Percentiles rank a stretch among this genome's conserved stretches.
Conservation (phyloP, 164 flowering plant species). For the Annona squamosa region DNA sequence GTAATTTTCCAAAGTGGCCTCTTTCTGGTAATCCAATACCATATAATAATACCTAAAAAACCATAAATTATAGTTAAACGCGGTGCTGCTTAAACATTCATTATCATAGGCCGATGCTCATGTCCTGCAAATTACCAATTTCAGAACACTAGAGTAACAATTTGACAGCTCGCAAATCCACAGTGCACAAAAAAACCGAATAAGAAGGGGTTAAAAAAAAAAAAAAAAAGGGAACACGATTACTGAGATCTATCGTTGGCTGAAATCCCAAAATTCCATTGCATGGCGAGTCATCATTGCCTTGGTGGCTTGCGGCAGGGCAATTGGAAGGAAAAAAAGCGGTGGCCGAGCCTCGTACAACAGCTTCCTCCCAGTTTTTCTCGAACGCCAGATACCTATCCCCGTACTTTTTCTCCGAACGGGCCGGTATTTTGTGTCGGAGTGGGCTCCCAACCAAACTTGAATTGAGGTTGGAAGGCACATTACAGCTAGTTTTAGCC, state of each 20-base stretch:
- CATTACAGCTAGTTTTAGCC: slow-evolving; percentile 33
- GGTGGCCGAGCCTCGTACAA: slow-evolving; percentile 66
- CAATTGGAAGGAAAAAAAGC: slow-evolving; percentile 73
- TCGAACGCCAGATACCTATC: slow-evolving; percentile 10
- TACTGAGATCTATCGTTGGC: background rate
- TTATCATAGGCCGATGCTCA: too few species aligned
- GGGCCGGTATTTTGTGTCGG: slow-evolving; percentile 49
- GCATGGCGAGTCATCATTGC: slow-evolving; percentile 3
- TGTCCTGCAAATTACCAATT: too few species aligned
- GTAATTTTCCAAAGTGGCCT: too few species aligned
- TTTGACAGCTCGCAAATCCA: too few species aligned
- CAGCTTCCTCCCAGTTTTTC: slow-evolving; percentile 42
- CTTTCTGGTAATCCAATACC: too few species aligned
- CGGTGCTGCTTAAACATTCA: too few species aligned
- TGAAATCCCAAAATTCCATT: background rate
- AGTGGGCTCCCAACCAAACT: slow-evolving; percentile 62
- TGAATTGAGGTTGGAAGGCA: slow-evolving; percentile 45
- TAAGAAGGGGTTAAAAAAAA: too few species aligned
- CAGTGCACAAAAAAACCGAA: too few species aligned
- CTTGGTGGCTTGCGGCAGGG: slow-evolving; percentile 18
- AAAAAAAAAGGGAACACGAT: background rate
- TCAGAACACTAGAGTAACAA: too few species aligned
- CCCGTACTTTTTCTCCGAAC: slow-evolving; percentile 3
- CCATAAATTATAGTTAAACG: too few species aligned
- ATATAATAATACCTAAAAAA: too few species aligned